Evolutionary conservation across 768 basidiomycete genomes (phyloP).

Genomic region (Gloeopeniophorella convolvens): DNA sequence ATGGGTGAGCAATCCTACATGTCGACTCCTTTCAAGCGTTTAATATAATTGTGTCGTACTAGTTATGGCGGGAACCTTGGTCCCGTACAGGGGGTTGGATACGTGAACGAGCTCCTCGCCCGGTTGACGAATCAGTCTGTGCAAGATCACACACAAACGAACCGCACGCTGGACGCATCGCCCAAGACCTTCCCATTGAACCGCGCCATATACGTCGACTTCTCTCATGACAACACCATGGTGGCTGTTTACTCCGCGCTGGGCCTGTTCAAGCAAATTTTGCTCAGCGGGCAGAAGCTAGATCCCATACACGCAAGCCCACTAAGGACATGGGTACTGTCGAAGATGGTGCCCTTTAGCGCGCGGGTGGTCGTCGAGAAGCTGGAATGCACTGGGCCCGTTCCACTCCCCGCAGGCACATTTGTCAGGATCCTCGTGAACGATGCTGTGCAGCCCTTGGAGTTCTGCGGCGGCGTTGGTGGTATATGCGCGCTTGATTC

Average conservation of each 20-base stretch:
- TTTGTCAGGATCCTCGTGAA: constrained; percentile 76
- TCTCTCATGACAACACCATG: constrained; percentile 85
- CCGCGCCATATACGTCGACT: constrained; percentile 65
- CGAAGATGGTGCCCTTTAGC: constrained; percentile 66
- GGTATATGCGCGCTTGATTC: constrained; percentile 58
- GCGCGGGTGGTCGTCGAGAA: constrained; percentile 70
- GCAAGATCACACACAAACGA: constrained; percentile 66
- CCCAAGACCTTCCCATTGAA: constrained; percentile 67
- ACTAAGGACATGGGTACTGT: constrained; percentile 43
- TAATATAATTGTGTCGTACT: too few species aligned
- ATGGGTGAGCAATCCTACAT: constrained; percentile 54
- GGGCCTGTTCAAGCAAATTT: constrained; percentile 34
- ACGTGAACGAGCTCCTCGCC: constrained; percentile 83
- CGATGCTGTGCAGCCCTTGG: constrained; percentile 57
- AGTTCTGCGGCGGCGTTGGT: constrained; percentile 50
- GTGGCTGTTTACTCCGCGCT: constrained; percentile 63
- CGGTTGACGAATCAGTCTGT: constrained; percentile 63
- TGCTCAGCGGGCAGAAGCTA: constrained; percentile 18
- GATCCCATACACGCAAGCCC: constrained; percentile 23
- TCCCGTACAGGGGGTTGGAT: constrained; percentile 78
- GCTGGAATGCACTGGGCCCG: constrained; percentile 38
- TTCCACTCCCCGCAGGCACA: constrained; percentile 7
- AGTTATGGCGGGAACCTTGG: constrained; percentile 68
- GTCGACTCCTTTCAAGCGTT: too few species aligned
- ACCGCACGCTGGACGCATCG: constrained; percentile 58